Evolutionary conservation across 2,329 filamentous ascomycete species (phyloP).

Genomic region (Aspergillus felis): DNA sequence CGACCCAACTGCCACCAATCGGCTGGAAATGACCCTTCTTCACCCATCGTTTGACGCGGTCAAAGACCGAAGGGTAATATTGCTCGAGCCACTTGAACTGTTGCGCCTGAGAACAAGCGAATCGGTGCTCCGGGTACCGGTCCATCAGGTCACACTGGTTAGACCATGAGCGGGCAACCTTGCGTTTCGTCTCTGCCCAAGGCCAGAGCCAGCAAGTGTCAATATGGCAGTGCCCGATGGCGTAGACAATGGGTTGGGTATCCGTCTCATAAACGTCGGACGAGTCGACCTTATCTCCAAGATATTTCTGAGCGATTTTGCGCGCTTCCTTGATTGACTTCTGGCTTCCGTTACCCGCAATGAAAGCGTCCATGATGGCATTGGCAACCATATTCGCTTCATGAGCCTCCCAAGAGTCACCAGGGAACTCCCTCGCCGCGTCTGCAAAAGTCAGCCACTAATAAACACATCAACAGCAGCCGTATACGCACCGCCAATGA

Average conservation of each 20-base stretch:
- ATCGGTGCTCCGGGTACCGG: conserved; percentile 87
- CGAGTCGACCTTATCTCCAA: conserved; percentile 77
- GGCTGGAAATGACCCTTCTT: conserved; percentile 88
- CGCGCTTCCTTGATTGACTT: conserved; percentile 75
- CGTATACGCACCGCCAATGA: conserved; percentile 57
- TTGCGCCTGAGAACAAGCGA: conserved; percentile 89
- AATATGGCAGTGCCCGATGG: conserved; percentile 95
- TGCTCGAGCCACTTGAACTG: conserved; percentile 97
- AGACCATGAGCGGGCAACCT: conserved; percentile 92
- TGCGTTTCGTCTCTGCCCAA: conserved; percentile 95
- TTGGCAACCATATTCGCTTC: conserved; percentile 79
- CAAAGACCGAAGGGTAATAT: conserved; percentile 81
- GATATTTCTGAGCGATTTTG: conserved; percentile 75
- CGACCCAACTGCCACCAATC: conserved; percentile 96
- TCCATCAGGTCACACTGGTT: conserved; percentile 96
- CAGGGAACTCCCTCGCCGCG: conserved; percentile 84
- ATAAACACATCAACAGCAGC: background rate
- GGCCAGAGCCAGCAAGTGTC: conserved; percentile 99
- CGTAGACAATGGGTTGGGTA: conserved; percentile 73
- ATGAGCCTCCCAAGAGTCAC: conserved; percentile 84
- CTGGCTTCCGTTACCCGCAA: conserved; percentile 67
- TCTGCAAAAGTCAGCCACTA: conserved; percentile 46
- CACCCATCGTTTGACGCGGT: conserved; percentile 86
- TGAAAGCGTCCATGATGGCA: conserved; percentile 84
- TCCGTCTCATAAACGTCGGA: conserved; percentile 76